Base-by-base conservation (phyloP, 2,329 filamentous ascomycete species). In the Calonectria leucothoes region DNA sequence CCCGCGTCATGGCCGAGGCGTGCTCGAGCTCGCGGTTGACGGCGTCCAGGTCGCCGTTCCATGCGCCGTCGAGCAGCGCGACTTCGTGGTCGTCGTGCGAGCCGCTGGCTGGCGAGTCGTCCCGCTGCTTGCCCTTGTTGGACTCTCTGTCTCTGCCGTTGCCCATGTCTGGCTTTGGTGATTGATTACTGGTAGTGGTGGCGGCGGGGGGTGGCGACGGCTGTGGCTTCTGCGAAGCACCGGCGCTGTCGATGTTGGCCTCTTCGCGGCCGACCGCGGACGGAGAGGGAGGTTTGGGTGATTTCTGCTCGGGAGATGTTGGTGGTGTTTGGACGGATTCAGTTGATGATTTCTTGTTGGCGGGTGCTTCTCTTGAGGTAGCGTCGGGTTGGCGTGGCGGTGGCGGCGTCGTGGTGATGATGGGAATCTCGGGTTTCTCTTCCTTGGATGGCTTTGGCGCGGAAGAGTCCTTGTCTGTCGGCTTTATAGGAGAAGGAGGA, bases 61-160 rank as follows among this genome's bases (percentile, higher is more conserved):
- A 85, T 71, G 83, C 81, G 0, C 81, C 82, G 45, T 83, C 82
- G 1, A 83, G 77, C 3, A 83, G 74, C 0, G 73, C 31, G 0
- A 83, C 82, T 63, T 78, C 71, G 0, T 77, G 73, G 20, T 77
- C 73, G 4, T 79, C 74, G n/a, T 23, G 23, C 63, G 69, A 1
- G 17, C 25, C 7, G 17, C 39, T 6, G 31, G 42, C 0, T 11
- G 39, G 31, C 10, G 51, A 69, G 4, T 70, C 69, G 3, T 57
- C 25, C 25, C 35, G 37, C 33, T 39, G 37, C 45, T 66, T 31
- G n/a, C 59, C 15, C 17, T 52, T 33, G 42, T n/a, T n/a, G 33
- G 49, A n/a, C n/a, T n/a, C n/a, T n/a, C n/a, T n/a, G 31, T 31
- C 48, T 27, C 39, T 35, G 25, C 35, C 27, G 11, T n/a, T 10